Conservation (phyloP, 352 stramenopile species). For the Globisporangium yorkense region DNA sequence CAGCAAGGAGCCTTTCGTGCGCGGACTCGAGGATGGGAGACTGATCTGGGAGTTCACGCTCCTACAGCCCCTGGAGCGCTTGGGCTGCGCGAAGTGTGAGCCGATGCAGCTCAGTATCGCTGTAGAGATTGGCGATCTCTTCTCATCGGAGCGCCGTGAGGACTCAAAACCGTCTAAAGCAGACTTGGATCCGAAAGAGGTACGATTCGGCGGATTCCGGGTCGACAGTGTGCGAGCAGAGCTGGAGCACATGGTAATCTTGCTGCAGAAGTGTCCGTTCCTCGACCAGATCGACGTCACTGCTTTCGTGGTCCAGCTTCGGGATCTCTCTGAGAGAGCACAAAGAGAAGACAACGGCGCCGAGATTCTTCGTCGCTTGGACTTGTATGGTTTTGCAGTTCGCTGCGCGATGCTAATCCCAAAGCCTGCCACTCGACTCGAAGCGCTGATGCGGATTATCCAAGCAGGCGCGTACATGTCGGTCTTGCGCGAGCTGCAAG, state of each 20-base stretch:
- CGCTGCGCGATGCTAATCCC: conserved; percentile 44
- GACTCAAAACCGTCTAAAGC: background rate
- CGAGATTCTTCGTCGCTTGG: conserved; percentile 14
- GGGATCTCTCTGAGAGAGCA: conserved; percentile 26
- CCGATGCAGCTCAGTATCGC: conserved; percentile 3
- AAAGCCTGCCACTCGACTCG: conserved; percentile 25
- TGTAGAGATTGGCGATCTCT: background rate
- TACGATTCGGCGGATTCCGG: conserved; percentile 18
- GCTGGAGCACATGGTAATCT: conserved; percentile 25
- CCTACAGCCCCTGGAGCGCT: conserved; percentile 13
- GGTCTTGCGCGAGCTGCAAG: conserved; percentile 32
- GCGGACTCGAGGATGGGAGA: conserved; percentile 21
- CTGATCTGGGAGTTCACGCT: conserved; percentile 41
- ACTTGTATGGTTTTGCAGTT: conserved; percentile 38
- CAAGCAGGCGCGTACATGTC: conserved; percentile 33
- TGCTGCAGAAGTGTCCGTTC: conserved; percentile 55
- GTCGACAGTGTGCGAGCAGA: conserved; percentile 14
- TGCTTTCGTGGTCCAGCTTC: conserved; percentile 39
- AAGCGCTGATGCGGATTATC: conserved; percentile 37
- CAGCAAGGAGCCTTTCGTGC: conserved; percentile 28
- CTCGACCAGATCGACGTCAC: conserved; percentile 49
- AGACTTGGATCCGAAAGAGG: conserved; percentile 5
- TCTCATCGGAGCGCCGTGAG: background rate
- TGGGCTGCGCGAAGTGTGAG: conserved; percentile 2
- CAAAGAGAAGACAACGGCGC: conserved; percentile 12